Base-by-base conservation (phyloP, 1,284 basidiomycete genomes). In the Cryptococcus floricola region DNA sequence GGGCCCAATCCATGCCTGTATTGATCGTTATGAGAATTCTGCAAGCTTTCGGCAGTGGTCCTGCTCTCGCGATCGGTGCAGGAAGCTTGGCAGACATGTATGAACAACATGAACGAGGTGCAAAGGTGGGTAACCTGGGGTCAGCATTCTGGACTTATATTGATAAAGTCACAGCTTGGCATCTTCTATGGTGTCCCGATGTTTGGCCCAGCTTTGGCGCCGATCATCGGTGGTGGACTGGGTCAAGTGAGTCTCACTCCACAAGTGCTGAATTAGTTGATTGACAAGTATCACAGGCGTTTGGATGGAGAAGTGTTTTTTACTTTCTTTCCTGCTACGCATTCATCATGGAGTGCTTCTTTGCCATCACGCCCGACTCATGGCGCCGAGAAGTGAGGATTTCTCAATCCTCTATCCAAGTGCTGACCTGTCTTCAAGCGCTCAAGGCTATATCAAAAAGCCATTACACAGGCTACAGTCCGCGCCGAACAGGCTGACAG, bases 81-180 rank as follows among this genome's bases (percentile, higher is more conserved):
- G 89, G 87, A 7, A 87, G 87, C 7, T 78, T 94, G 5, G 72
- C 78, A 38, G 89, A 91, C 69, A 87, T 91, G 39, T 91, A 85
- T 65, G 88, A 91, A 49, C 81, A 86, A 0, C 80, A 83, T 45
- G 87, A 91, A 69, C 81, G 91, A 46, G 91, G 91, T 2, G 83
- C 82, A 10, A 89, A 81, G 56, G 71, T 73, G 57, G 25, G 68
- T 63, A 13, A 10, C 9, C n/a, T 28, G n/a, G 13, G 23, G 39
- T 8, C 16, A 39, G 1, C 34, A 25, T n/a, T 13, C 5, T 31
- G n/a, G 10, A 50, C 39, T 16, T 16, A 14, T 43, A 42, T 39
- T 58, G 42, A 50, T 47, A 41, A 27, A 23, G 5, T 19, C 18
- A 38, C 57, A 77, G 61, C 66, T 78, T n/a, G 78, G 78, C 10